Percentiles rank a stretch among this genome's conserved stretches.
Conservation (phyloP, 2,329 filamentous ascomycete species). For the Fusarium virguliforme region DNA sequence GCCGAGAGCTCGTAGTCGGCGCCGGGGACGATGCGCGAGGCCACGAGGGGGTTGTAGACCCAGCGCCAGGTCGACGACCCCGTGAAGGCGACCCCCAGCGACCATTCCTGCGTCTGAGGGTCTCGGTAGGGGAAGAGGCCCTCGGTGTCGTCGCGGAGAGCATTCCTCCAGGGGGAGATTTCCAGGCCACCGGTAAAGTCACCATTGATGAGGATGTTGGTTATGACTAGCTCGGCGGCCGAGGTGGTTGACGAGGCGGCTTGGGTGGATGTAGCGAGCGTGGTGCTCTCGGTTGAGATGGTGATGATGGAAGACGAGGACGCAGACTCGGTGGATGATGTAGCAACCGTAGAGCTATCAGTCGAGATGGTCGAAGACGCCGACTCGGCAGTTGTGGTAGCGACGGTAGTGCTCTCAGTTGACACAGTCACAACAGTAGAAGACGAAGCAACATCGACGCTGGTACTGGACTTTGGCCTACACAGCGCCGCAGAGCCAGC, state of each 20-base stretch:
- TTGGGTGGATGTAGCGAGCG: not conserved
- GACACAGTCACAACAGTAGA: not conserved
- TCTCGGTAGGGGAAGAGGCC: not conserved
- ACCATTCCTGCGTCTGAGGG: not conserved
- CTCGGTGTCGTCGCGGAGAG: not conserved
- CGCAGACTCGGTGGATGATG: not conserved
- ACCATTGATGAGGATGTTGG: conserved; percentile 3
- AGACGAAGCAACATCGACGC: not conserved
- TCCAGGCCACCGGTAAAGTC: not conserved
- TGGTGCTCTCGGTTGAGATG: not conserved
- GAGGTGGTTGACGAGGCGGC: not conserved
- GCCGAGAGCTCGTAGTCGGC: not conserved
- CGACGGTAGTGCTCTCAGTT: not conserved
- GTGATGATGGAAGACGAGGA: not conserved
- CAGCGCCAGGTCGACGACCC: not conserved
- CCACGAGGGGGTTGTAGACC: not conserved
- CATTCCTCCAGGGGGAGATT: not conserved
- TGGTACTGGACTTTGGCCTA: not conserved
- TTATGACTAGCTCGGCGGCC: not conserved
- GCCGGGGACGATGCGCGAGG: not conserved
- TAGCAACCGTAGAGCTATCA: not conserved
- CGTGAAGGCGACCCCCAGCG: not conserved
- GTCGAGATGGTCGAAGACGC: not conserved
- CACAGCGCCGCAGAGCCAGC: not conserved
- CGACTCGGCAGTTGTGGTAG: not conserved